A percentile compares a stretch with the other conserved stretches of the same genome.
phyloP scores from a whole-genome alignment of 2,329 filamentous ascomycete genomes.

The Pyricularia grisea region DNA sequence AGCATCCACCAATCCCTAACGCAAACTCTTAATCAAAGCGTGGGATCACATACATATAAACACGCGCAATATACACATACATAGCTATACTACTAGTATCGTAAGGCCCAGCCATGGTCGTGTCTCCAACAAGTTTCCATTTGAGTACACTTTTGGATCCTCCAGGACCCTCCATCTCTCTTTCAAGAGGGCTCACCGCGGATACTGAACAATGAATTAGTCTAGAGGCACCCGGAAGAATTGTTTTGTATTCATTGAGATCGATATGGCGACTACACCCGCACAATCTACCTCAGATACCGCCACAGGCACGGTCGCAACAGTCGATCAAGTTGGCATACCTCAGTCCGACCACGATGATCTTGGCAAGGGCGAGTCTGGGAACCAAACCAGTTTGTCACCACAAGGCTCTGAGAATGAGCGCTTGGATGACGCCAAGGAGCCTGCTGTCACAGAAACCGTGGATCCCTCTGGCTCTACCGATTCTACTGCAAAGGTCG shows the following conservation, averaged over 20 bases:
- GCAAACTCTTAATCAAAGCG: neutral
- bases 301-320: conserved; percentile 8
- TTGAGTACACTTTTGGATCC: conserved; percentile 3
- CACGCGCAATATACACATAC: neutral
- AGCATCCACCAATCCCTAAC: neutral
- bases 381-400: neutral
- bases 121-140: neutral
- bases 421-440: neutral
- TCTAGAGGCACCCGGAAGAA: neutral
- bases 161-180: neutral
- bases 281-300: conserved; percentile 12
- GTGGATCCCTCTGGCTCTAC: neutral
- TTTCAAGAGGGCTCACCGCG: neutral
- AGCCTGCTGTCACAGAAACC: neutral
- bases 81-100: neutral
- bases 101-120: conserved; percentile 3
- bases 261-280: conserved; percentile 15
- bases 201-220: neutral
- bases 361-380: neutral
- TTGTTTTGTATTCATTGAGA: neutral
- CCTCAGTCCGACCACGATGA: neutral
- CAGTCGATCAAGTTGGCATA: neutral
- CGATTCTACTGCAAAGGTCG: neutral
- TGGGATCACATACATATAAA: neutral
- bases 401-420: neutral